Base-by-base conservation (phyloP, 352 stramenopile species). In the Globisporangium spiculum region DNA sequence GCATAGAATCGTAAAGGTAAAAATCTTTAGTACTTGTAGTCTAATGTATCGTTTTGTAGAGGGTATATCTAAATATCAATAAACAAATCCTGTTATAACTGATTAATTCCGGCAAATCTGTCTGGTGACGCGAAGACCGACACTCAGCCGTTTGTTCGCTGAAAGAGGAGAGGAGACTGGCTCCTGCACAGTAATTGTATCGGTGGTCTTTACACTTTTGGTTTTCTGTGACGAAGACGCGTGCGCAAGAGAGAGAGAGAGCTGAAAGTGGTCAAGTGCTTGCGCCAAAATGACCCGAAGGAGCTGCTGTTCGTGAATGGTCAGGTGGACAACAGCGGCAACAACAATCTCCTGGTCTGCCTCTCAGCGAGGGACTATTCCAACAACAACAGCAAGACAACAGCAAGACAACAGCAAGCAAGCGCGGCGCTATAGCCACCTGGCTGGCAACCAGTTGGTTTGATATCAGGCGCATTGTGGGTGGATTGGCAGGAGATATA, bases 71-170 rank as follows among this genome's bases (percentile, higher is more conserved):
- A 32, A 32, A 32, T 8, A 32, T 32, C 30, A 7, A 32, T 1
- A 18, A 12, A 63, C 3, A 1, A 8, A 2, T 1, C n/a, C 58
- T 63, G 34, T 38, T 12, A 53, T 20, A 64, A 5, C 12, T 24
- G n/a, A 64, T 64, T 14, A 12, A 12, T 27, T 9, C 3, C 1
- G 18, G 5, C 12, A 61, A 46, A 61, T 64, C 34, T 53, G 22
- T 38, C 53, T 64, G 36, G 58, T 26, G 38, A 63, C 58, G 34
- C 34, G 3, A 41, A 16, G 58, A 64, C 58, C 36, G 58, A 64
- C 58, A 64, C 58, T 64, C 58, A 36, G 58, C 18, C 9, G 20
- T 24, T 34, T 46, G 30, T 59, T 59, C 50, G n/a, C 18, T 34
- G 26, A 30, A 30, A 50, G 8, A 27, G 57, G 34, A 22, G 44